Evolutionary conservation across 2,329 filamentous ascomycete genomes (phyloP), one percentile per base, ranked within the genome.

Genomic region (Fusarium ramigenum): DNA sequence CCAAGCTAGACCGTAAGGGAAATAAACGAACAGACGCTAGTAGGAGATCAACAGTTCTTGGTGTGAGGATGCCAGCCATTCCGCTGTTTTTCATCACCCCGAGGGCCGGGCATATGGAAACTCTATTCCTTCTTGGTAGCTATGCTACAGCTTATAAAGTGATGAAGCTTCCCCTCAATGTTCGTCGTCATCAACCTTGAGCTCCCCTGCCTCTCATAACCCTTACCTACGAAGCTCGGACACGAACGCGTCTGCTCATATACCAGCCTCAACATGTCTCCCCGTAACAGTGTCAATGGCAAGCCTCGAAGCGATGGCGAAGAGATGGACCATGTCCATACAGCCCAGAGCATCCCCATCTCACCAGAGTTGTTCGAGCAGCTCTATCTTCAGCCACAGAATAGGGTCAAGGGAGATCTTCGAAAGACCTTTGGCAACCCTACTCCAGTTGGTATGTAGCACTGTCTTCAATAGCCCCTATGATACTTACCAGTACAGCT

Each of bases 351-450:
- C 74, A 82, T 88, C 11, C 79, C 85, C 10, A 85, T 88, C 60
- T 82, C 86, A 0, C 85, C 85, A 2, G 86, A 87, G 76, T 78
- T 86, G 2, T 89, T 88, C 63, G 86, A 88, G 76, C 87, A 88
- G 79, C 79, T 88, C 4, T 88, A 88, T 67, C 80, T 88, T 15
- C 83, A 82, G 5, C 86, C 86, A 4, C 82, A 86, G 65, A 85
- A 82, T 36, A 77, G 77, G 0, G 83, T 85, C 18, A 83, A 84
- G 36, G 85, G 85, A 7, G 82, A 87, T 18, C 76, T 88, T 28
- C 79, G 86, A 25, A 84, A 84, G 73, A 88, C 84, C 2, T 85
- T 88, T 71, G 86, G 82, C 9, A 88, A 88, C 63, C 87, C 87
- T 4, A 88, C 87, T 1, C 86, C 86, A 5, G 75, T 88, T 72